Evolutionary conservation across 306 rosid species (phyloP), one percentile per base, ranked within the genome.

Genomic region (Vicia villosa): DNA sequence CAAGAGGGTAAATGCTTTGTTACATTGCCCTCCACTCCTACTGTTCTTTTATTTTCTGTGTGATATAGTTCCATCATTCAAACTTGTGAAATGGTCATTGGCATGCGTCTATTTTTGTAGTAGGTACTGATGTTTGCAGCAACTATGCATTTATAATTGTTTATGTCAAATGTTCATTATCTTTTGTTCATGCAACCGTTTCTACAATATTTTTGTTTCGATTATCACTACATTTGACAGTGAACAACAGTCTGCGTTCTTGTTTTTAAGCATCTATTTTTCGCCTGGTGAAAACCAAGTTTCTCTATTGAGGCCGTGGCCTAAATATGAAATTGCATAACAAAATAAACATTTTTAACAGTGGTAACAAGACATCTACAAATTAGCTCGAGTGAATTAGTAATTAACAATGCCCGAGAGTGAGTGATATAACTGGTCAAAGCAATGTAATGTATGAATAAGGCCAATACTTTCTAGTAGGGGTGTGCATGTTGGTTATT

Each of bases 41-140:
- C 54, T 74, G 77, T 70, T 72, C 75, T 77, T 55, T 62, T 54
- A 14, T 22, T 46, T 76, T 54, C 74, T 71, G 88, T 86, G 85
- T 75, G 78, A 77, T 69, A 69, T 76, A 68, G 77, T 75, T 63
- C 65, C 59, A 62, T 77, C 58, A 38, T 78, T 60, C 65, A 40
- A 59, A 75, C 78, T 70, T 73, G 71, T 80, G 82, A 78, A 77
- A 20, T 72, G 71, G 73, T 82, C 74, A 57, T 52, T 61, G 37
- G 60, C 64, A 52, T 78, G 75, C 49, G 24, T 73, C 46, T 76
- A 41, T 52, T 66, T 70, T 52, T 70, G 74, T 49, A 65, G 69
- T 65, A 80, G 81, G 77, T 63, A 43, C 22, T 80, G 61, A 41
- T 72, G 80, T 57, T 79, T 75, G 74, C 76, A 80, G 56, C 63